Conservation (phyloP, 441 rosid genomes). For the Raphanus hybrid region DNA sequence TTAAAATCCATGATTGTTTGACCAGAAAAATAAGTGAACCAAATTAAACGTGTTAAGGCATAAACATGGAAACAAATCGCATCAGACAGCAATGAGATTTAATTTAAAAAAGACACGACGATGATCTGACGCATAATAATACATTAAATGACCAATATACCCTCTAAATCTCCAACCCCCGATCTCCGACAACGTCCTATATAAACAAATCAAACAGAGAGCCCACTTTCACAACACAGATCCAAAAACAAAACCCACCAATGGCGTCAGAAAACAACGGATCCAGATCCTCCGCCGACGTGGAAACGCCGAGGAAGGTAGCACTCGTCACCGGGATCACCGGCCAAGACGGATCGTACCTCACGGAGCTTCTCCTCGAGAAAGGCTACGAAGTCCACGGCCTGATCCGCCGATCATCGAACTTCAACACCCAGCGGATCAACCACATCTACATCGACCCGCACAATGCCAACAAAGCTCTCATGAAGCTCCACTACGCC, state of each 20-base stretch:
- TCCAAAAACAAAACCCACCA: slow-evolving; percentile 4
- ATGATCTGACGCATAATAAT: slow-evolving; percentile 10
- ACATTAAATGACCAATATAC: not conserved
- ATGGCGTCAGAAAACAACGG: slow-evolving; percentile 42
- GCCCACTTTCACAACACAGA: slow-evolving; percentile 26
- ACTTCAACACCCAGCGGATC: slow-evolving; percentile 89
- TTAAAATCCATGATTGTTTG: slow-evolving; percentile 8
- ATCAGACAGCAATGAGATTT: slow-evolving; percentile 12
- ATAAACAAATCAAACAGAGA: slow-evolving; percentile 10
- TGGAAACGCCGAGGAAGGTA: slow-evolving; percentile 44
- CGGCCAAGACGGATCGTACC: slow-evolving; percentile 89
- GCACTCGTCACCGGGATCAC: slow-evolving; percentile 87
- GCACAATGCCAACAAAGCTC: slow-evolving; percentile 74
- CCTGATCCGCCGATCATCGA: slow-evolving; percentile 83
- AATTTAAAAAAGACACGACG: not conserved
- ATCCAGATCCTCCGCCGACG: not conserved
- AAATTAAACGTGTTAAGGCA: slow-evolving; percentile 13
- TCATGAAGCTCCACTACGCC: slow-evolving; percentile 91
- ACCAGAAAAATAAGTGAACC: slow-evolving; percentile 23
- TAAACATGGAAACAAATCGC: not conserved
- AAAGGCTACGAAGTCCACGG: slow-evolving; percentile 89
- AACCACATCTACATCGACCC: slow-evolving; percentile 93
- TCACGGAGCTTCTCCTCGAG: slow-evolving; percentile 72
- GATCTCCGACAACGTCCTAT: slow-evolving; percentile 8
- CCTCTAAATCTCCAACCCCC: slow-evolving; percentile 3